phyloP scores from a whole-genome alignment of 1,284 basidiomycete species.

The Chondrostereum purpureum region DNA sequence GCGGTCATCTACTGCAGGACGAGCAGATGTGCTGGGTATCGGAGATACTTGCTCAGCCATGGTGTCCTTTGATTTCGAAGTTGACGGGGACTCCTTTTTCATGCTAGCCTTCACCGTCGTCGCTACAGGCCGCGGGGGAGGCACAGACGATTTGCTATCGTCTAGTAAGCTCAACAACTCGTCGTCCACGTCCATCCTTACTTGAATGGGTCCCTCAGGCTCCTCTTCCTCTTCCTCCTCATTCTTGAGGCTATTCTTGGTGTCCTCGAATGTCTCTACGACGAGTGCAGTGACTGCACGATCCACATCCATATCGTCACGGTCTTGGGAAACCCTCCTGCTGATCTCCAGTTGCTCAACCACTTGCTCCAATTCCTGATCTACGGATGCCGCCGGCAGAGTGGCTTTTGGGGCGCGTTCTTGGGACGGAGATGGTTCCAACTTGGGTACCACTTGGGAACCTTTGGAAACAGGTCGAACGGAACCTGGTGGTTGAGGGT shows the following conservation, averaged over 20 bases:
- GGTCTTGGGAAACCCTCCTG: constrained; percentile 7
- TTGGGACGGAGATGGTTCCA: constrained; percentile 11
- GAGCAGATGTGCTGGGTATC: constrained; percentile 10
- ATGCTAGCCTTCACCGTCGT: constrained; percentile 4
- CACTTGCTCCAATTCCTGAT: constrained; percentile 37
- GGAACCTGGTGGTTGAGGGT: constrained; percentile 23
- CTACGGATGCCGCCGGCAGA: constrained; percentile 27
- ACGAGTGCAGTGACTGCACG: constrained; percentile 33
- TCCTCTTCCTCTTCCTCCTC: constrained; percentile 13
- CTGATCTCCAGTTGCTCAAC: constrained; percentile 9
- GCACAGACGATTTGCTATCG: constrained; percentile 21
- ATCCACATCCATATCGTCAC: constrained; percentile 31
- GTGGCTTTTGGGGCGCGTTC: neutral
- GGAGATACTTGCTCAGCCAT: too few species aligned
- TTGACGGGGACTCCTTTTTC: too few species aligned
- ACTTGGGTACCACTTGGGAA: constrained; percentile 4
- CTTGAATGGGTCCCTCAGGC: neutral
- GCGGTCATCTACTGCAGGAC: constrained; percentile 8
- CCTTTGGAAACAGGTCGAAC: constrained; percentile 10
- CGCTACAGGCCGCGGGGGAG: constrained; percentile 17
- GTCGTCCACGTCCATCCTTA: constrained; percentile 55
- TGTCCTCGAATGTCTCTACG: constrained; percentile 27
- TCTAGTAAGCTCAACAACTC: constrained; percentile 64
- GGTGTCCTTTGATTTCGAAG: too few species aligned
- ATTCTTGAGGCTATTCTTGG: constrained; percentile 16